A percentile compares a stretch with the other conserved stretches of the same genome.
These are phyloP conservation scores for Metschnikowia bowlesiae DNA, from an alignment of 805 yeast species.

Conservation along the genomic window DNA sequence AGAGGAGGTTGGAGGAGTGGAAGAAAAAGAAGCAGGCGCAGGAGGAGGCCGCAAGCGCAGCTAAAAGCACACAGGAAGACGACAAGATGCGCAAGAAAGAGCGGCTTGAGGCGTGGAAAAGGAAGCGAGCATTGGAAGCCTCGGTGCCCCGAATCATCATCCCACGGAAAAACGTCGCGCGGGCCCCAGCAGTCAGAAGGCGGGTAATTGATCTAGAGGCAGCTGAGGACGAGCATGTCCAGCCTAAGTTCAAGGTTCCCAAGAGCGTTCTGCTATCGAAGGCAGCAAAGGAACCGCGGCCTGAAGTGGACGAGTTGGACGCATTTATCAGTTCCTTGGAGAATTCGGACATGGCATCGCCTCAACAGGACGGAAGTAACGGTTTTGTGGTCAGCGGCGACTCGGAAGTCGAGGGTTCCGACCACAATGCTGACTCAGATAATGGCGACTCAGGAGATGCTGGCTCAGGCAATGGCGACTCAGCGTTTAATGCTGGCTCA, in stretches of 20 bases:
- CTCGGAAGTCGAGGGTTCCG: conserved; percentile 13
- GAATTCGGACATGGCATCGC: neutral
- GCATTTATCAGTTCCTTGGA: conserved; percentile 12
- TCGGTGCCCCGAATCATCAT: conserved; percentile 7
- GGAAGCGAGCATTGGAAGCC: conserved; percentile 24
- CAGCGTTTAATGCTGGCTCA: neutral
- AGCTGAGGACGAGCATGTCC: conserved; percentile 21
- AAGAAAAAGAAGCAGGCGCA: conserved; percentile 16
- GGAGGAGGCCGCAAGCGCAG: neutral
- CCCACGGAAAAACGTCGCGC: neutral
- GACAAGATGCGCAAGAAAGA: conserved; percentile 19
- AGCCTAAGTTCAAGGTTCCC: conserved; percentile 22
- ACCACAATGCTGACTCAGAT: neutral
- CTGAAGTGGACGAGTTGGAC: conserved; percentile 26
- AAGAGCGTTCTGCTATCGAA: conserved; percentile 2
- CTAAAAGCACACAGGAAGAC: neutral
- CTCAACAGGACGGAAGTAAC: neutral
- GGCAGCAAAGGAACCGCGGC: neutral
- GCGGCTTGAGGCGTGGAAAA: conserved; percentile 52
- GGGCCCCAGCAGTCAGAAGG: neutral
- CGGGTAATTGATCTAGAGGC: conserved; percentile 21
- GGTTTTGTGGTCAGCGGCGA: conserved; percentile 21
- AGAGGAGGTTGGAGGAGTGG: conserved; percentile 18
- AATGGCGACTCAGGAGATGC: conserved; percentile 24
- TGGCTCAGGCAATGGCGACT: neutral